A percentile compares a stretch with the other conserved stretches of the same genome.
phyloP scores from a whole-genome alignment of 148 eudicot genomes.

The Vaccinium vitisidaea region DNA sequence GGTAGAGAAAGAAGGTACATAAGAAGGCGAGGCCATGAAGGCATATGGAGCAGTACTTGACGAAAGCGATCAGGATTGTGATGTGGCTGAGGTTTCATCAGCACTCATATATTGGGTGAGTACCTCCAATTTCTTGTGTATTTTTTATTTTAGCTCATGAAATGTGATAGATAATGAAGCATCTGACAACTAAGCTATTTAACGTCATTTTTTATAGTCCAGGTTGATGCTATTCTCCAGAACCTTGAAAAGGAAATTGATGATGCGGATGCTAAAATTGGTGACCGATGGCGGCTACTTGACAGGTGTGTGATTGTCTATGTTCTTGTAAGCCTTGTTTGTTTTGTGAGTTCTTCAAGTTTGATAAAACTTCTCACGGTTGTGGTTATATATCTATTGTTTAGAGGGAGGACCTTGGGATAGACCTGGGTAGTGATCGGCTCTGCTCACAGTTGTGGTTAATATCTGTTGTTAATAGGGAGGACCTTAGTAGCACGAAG shows the following conservation, averaged over 20 bases:
- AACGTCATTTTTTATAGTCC: slow-evolving; percentile 1
- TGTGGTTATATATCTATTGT: too few relatives aligned
- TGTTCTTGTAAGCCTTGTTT: neutral
- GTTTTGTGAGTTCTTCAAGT: neutral
- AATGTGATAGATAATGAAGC: neutral
- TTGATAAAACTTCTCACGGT: neutral
- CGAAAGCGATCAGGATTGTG: slow-evolving; percentile 57
- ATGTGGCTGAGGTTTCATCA: slow-evolving; percentile 60
- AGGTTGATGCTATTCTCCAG: slow-evolving; percentile 96
- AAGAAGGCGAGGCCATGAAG: slow-evolving; percentile 66
- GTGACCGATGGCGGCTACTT: slow-evolving; percentile 79
- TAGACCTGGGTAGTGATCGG: too few relatives aligned
- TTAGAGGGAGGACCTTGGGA: too few relatives aligned
- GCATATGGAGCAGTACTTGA: slow-evolving; percentile 78
- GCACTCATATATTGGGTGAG: slow-evolving; percentile 70
- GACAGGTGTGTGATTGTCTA: slow-evolving; percentile 46
- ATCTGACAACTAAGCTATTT: neutral
- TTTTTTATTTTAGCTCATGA: neutral
- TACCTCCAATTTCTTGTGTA: neutral
- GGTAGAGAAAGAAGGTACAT: slow-evolving; percentile 69
- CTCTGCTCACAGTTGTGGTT: too few relatives aligned
- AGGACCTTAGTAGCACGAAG: too few relatives aligned
- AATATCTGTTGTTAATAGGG: too few relatives aligned
- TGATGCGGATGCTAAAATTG: slow-evolving; percentile 90
- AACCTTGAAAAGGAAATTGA: slow-evolving; percentile 92